These are phyloP conservation scores for Globisporangium cylindrosporum DNA, from an alignment of 352 stramenopile genomes.

Conservation along the genomic window DNA sequence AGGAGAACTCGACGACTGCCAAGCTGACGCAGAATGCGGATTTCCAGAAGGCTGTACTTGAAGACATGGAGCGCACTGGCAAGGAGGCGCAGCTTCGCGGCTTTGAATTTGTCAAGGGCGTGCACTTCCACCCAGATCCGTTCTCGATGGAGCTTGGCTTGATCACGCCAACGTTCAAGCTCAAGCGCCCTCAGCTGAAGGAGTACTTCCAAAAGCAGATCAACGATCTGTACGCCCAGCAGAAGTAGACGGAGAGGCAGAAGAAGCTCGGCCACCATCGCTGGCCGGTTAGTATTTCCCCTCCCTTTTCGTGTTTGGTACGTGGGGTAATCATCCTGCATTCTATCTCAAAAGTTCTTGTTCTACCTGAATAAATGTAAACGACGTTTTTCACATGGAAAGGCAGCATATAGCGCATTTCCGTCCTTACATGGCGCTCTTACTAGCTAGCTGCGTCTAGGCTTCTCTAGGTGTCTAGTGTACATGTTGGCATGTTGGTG, in stretches of 20 bases:
- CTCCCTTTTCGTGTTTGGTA: neutral
- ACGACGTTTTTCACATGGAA: slow-evolving; percentile 2
- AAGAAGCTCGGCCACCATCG: neutral
- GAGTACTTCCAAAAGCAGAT: slow-evolving; percentile 48
- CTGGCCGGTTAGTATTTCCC: neutral
- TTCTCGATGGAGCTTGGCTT: slow-evolving; percentile 91
- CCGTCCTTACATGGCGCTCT: no score
- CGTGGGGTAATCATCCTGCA: neutral
- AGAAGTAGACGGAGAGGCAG: slow-evolving; percentile 23
- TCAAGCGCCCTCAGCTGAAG: slow-evolving; percentile 85
- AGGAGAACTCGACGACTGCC: slow-evolving; percentile 27
- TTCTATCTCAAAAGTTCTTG: neutral
- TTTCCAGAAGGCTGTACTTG: slow-evolving; percentile 65
- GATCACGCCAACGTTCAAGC: slow-evolving; percentile 95
- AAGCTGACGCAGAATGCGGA: slow-evolving; percentile 43
- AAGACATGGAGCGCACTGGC: slow-evolving; percentile 56
- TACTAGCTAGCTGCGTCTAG: no score
- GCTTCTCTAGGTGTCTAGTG: neutral
- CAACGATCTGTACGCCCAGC: slow-evolving; percentile 44
- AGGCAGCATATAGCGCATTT: no score
- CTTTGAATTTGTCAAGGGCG: slow-evolving; percentile 91
- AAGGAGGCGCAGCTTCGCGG: slow-evolving; percentile 77
- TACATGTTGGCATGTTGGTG: neutral
- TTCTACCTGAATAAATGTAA: slow-evolving; percentile 6
- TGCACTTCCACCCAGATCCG: slow-evolving; percentile 80